Percentiles rank a stretch among this genome's conserved stretches.
Conservation (phyloP, 345 rosid genomes). For the Aquilaria sinensis region DNA sequence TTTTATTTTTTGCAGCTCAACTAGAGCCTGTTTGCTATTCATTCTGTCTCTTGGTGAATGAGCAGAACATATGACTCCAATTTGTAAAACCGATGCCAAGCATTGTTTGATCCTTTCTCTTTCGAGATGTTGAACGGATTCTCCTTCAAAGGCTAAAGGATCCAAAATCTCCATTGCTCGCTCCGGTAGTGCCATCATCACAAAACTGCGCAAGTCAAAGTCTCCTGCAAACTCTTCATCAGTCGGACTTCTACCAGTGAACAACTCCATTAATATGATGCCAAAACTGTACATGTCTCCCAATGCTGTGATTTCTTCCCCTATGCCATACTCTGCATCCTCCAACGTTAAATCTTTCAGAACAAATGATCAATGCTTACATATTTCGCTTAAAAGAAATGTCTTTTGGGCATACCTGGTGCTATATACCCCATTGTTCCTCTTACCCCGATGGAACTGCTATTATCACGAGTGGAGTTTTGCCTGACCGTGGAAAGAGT, state of each 20-base stretch:
- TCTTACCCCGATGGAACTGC: not conserved
- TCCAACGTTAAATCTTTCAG: no score
- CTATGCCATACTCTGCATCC: constrained; percentile 10
- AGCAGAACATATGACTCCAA: not conserved
- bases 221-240: not conserved
- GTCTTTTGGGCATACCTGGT: not conserved
- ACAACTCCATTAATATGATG: constrained; percentile 7
- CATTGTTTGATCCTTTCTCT: not conserved
- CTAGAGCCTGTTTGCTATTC: not conserved
- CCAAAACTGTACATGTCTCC: constrained; percentile 13
- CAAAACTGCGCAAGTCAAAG: not conserved
- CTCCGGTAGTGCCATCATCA: not conserved
- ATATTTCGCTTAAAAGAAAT: no score
- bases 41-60: constrained; percentile 4
- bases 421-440: constrained; percentile 13
- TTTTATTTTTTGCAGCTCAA: constrained; percentile 1
- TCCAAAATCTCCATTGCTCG: not conserved
- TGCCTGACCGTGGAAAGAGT: not conserved
- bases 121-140: not conserved
- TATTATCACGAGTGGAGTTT: not conserved
- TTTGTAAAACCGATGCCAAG: not conserved
- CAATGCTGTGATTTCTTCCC: constrained; percentile 2
- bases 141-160: not conserved
- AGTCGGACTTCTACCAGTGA: constrained; percentile 1
- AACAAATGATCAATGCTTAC: no score